Evolutionary conservation across 2,329 filamentous ascomycete genomes (phyloP).

Genomic region (Metarhizium rileyi): DNA sequence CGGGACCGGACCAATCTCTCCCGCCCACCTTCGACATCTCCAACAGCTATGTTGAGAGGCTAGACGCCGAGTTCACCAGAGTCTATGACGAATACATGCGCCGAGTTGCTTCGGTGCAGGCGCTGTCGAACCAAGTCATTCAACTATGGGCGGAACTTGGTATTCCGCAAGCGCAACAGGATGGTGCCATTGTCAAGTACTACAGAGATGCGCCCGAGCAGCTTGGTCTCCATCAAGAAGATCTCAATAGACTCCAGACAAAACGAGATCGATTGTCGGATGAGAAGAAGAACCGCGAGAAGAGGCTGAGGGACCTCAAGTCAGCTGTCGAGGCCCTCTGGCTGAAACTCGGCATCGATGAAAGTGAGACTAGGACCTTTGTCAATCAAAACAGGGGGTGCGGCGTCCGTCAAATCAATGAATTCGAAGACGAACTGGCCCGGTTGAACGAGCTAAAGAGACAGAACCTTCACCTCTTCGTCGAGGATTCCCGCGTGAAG

Average conservation of each 20-base stretch:
- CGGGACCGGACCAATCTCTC: slow-evolving; percentile 63
- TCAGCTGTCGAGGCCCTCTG: slow-evolving; percentile 75
- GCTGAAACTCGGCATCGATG: slow-evolving; percentile 78
- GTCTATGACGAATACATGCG: slow-evolving; percentile 95
- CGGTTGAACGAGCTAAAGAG: slow-evolving; percentile 86
- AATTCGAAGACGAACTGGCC: slow-evolving; percentile 84
- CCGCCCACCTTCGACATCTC: slow-evolving; percentile 88
- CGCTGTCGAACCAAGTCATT: slow-evolving; percentile 74
- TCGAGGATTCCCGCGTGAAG: slow-evolving; percentile 84
- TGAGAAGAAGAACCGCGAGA: slow-evolving; percentile 81
- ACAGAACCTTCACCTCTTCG: slow-evolving; percentile 90
- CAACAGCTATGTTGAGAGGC: slow-evolving; percentile 70
- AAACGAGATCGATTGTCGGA: slow-evolving; percentile 77
- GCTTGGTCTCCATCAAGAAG: slow-evolving; percentile 81
- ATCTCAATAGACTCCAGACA: slow-evolving; percentile 60
- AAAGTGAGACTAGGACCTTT: slow-evolving; percentile 75
- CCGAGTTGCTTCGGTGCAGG: slow-evolving; percentile 65
- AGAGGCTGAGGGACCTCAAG: slow-evolving; percentile 64
- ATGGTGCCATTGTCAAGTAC: slow-evolving; percentile 75
- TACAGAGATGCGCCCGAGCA: slow-evolving; percentile 90
- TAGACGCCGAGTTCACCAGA: slow-evolving; percentile 85
- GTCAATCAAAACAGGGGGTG: slow-evolving; percentile 81
- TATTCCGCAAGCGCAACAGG: slow-evolving; percentile 86
- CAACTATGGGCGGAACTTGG: slow-evolving; percentile 93
- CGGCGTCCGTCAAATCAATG: slow-evolving; percentile 84